Evolutionary conservation across 176 grass and related monocot species (phyloP).

Genomic region (Aegilops bicornis): DNA sequence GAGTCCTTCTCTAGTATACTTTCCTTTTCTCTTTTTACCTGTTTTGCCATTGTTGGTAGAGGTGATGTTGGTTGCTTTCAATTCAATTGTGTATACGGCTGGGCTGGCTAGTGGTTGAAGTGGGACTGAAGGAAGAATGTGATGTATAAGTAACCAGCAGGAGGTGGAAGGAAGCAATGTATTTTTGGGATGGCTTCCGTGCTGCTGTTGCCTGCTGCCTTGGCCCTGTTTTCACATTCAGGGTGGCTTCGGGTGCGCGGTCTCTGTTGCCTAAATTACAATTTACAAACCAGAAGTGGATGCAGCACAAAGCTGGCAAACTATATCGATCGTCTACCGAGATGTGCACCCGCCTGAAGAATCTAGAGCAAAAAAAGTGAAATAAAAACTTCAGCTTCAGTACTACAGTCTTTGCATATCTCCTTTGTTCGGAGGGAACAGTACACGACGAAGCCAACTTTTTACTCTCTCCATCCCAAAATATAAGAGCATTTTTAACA

Average conservation of each 20-base stretch:
- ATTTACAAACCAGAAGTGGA: too few species aligned
- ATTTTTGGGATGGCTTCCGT: conserved; percentile 45
- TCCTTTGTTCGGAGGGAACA: not conserved
- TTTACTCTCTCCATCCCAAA: too few species aligned
- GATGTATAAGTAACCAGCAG: not conserved
- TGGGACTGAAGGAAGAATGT: conserved; percentile 41
- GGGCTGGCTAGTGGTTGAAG: conserved; percentile 6
- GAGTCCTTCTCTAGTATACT: not conserved
- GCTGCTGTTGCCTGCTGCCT: conserved; percentile 7
- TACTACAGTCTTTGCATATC: not conserved
- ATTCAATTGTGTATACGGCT: conserved; percentile 41
- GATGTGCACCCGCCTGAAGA: not conserved
- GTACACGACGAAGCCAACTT: not conserved
- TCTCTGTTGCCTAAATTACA: not conserved
- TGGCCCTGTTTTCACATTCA: conserved; percentile 6
- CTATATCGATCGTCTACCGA: not conserved
- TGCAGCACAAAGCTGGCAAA: not conserved
- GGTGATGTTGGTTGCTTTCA: conserved; percentile 31
- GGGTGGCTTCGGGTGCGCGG: conserved; percentile 15
- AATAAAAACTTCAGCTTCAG: not conserved
- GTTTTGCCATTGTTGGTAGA: not conserved
- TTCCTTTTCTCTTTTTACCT: not conserved
- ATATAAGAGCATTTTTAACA: too few species aligned
- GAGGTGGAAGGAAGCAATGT: conserved; percentile 27
- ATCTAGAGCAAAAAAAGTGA: not conserved